phyloP scores from a whole-genome alignment of 169 alveolate genomes.

The Cryptosporidium felis region DNA sequence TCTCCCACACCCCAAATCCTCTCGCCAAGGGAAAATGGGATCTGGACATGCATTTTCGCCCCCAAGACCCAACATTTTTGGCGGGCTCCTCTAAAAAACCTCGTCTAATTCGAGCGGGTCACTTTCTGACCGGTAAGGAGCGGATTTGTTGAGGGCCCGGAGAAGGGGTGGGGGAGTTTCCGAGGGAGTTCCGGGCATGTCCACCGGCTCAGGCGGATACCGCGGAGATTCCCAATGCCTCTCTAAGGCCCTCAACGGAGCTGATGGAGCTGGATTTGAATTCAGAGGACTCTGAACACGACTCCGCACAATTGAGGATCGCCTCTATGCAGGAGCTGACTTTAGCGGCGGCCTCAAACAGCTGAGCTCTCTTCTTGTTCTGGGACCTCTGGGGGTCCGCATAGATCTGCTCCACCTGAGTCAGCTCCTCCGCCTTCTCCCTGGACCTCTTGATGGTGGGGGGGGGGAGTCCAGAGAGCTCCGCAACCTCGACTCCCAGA shows the following conservation, averaged over 20 bases:
- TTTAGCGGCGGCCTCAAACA: neutral
- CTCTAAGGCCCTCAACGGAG: neutral
- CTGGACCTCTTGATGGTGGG: constrained; percentile 79
- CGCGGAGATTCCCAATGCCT: neutral
- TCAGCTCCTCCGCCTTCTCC: constrained; percentile 75
- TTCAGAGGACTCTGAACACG: neutral
- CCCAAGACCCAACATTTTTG: too few relatives aligned
- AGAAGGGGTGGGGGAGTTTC: too few relatives aligned
- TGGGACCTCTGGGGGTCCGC: constrained; percentile 27
- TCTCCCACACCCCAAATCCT: too few relatives aligned
- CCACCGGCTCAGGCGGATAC: too few relatives aligned
- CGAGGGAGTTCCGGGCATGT: too few relatives aligned
- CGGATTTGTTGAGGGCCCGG: too few relatives aligned
- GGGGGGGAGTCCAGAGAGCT: constrained; percentile 89
- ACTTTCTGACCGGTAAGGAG: too few relatives aligned
- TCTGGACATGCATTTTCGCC: too few relatives aligned
- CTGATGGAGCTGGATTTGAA: neutral
- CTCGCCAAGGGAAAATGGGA: too few relatives aligned
- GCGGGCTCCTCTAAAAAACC: too few relatives aligned
- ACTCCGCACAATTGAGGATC: neutral
- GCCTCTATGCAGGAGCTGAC: neutral
- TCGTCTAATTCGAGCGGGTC: too few relatives aligned
- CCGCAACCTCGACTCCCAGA: constrained; percentile 94
- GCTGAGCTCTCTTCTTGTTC: constrained; percentile 17
- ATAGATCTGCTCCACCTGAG: constrained; percentile 26